These are phyloP conservation scores for Nyctanthes arbortristis DNA, from an alignment of 257 asterid genomes.

Conservation along the genomic window DNA sequence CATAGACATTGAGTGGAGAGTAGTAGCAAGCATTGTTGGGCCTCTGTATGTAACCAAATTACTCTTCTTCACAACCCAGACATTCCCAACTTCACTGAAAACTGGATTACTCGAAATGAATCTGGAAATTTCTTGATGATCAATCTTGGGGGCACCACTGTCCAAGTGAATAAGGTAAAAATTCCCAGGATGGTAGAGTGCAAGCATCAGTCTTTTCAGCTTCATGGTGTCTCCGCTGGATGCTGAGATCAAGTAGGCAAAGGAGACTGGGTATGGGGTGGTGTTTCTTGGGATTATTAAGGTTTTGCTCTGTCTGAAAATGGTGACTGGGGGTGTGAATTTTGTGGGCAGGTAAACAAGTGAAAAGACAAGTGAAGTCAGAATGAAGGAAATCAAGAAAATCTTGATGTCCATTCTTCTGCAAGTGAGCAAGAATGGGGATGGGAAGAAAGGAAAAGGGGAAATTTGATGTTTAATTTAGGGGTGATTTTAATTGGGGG, in stretches of 20 bases:
- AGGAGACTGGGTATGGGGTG: slow-evolving; percentile 61
- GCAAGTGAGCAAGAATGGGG: neutral
- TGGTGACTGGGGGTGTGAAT: slow-evolving; percentile 47
- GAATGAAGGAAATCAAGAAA: slow-evolving; percentile 48
- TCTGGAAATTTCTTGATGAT: slow-evolving; percentile 64
- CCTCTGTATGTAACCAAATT: slow-evolving; percentile 85
- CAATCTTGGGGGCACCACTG: slow-evolving; percentile 58
- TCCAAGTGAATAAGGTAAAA: slow-evolving; percentile 73
- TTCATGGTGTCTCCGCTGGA: slow-evolving; percentile 70
- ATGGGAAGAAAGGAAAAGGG: neutral
- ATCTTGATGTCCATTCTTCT: slow-evolving; percentile 52
- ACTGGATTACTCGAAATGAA: slow-evolving; percentile 54
- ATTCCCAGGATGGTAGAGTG: slow-evolving; percentile 83
- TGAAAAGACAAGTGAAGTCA: slow-evolving; percentile 47
- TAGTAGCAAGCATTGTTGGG: slow-evolving; percentile 89
- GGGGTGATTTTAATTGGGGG: neutral
- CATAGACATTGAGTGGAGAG: slow-evolving; percentile 76
- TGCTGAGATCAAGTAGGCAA: slow-evolving; percentile 88
- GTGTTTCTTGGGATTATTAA: slow-evolving; percentile 43
- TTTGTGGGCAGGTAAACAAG: slow-evolving; percentile 58
- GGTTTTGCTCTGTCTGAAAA: slow-evolving; percentile 39
- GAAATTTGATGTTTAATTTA: neutral
- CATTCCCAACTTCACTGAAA: slow-evolving; percentile 65
- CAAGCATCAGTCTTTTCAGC: slow-evolving; percentile 68
- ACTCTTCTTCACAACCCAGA: slow-evolving; percentile 69